These are phyloP conservation scores for Melanomma pulvis-pyrius DNA, from an alignment of 495 filamentous ascomycete species.

Conservation along the genomic window DNA sequence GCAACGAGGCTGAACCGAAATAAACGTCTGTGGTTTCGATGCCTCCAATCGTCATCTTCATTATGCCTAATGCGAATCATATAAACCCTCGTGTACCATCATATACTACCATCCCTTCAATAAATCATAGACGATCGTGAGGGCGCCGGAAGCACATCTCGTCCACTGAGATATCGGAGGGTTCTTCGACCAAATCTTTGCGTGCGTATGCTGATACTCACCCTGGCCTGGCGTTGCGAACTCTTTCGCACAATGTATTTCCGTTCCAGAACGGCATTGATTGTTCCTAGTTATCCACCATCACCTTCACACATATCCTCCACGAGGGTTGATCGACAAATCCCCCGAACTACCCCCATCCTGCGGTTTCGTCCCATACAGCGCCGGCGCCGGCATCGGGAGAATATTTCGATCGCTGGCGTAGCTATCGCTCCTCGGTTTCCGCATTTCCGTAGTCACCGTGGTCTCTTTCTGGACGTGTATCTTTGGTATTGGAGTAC, in stretches of 20 bases:
- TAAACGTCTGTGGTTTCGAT: no score
- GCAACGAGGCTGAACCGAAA: no score
- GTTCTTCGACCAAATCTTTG: no score
- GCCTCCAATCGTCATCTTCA: no score
- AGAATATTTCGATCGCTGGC: conserved; percentile 17
- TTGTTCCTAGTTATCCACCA: not conserved
- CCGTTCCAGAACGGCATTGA: not conserved
- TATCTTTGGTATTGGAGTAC: conserved; percentile 7
- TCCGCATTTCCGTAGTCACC: conserved; percentile 16
- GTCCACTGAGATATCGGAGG: no score
- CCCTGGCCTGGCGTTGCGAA: no score
- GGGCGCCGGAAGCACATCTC: no score
- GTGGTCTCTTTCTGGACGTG: conserved; percentile 30
- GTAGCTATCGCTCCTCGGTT: conserved; percentile 17
- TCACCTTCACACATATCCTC: not conserved
- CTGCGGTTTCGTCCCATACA: not conserved
- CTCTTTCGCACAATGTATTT: not conserved
- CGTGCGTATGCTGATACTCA: no score
- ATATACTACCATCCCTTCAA: no score
- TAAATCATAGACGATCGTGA: no score
- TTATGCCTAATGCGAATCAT: no score
- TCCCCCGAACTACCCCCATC: not conserved
- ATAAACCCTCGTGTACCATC: no score
- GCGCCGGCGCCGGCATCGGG: not conserved
- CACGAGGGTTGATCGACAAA: not conserved